Conservation (phyloP, 2,329 filamentous ascomycete genomes). For the Simplicillium sp. region DNA sequence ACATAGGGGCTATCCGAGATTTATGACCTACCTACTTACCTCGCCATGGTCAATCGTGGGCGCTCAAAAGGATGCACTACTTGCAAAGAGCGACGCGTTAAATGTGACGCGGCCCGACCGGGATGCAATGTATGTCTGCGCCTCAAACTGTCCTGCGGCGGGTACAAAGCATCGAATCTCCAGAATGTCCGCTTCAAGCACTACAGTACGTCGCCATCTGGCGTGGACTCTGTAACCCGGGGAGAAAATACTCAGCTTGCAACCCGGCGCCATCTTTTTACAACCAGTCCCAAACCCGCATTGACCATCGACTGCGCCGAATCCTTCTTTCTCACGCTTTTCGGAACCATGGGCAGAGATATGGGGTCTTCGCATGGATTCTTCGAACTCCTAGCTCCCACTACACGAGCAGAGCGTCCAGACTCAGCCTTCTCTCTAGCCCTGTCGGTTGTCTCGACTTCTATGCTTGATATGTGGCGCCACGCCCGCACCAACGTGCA, state of each 20-base stretch:
- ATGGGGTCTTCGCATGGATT: constrained; percentile 9
- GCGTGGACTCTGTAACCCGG: no score
- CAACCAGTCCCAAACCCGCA: no score
- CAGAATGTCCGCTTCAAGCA: no score
- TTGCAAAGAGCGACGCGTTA: constrained; percentile 17
- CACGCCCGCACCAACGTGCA: no score
- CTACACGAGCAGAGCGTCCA: constrained; percentile 7
- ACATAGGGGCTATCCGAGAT: not conserved
- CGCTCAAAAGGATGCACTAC: constrained; percentile 9
- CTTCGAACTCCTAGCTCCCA: constrained; percentile 8
- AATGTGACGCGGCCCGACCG: constrained; percentile 19
- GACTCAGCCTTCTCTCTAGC: constrained; percentile 11
- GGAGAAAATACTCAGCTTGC: no score
- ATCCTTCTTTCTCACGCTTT: constrained; percentile 5
- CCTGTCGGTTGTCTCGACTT: not conserved
- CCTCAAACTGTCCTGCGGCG: no score
- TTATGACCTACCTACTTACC: no score
- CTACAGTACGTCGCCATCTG: no score
- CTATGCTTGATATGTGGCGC: not conserved
- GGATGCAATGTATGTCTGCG: constrained; percentile 10
- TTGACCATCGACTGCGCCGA: no score
- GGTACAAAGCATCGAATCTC: no score
- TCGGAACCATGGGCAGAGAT: constrained; percentile 5
- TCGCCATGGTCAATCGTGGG: constrained; percentile 1
- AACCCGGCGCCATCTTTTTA: no score